Evolutionary conservation across 1,139 yeast genomes (phyloP), one percentile per base, ranked within the genome.

Genomic region (Spathaspora sp.): DNA sequence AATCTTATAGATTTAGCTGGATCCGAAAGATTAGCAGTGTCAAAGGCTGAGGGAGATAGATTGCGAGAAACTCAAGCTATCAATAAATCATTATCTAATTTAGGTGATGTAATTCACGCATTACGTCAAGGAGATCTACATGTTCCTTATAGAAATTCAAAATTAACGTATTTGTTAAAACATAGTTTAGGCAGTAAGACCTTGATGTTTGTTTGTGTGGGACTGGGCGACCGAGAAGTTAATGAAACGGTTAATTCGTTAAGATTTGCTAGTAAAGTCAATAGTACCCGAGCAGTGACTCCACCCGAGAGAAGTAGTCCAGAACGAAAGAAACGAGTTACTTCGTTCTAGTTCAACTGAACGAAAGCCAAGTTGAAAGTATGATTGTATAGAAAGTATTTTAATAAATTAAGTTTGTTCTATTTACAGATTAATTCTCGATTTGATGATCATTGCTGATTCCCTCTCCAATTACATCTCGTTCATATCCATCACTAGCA

Each of bases 31-130:
- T 70, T 91, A n/a, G 65, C 84, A 11, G 77, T 79, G 18, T 86
- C 96, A 0, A 88, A 84, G 56, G 95, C 81, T 0, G 78, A 80
- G 2, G 97, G 97, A 0, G 89, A 86, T 10, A 67, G 98, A 41
- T 68, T 93, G 23, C 81, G 80, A 54, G 99, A 93, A 64, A 91
- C 99, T 0, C 95, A 87, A 58, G 82, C 91, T 4, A 93, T 93
- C 50, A 93, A 93, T 65, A 88, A 84, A 63, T 89, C 97, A 9
- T 72, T 93, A 45, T 88, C 97, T 51, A 80, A 91, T 47, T 74
- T 93, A 24, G 97, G 97, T 0, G 97, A 91, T 65, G 99, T 95
- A 1, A 90, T 93, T 6, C 75, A 81, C 53, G 84, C 96, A 0
- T 72, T 95, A 41, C 46, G 41, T 10, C 65, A 63, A 27, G 61